These are phyloP conservation scores for Erodium moschatum DNA, from an alignment of 441 rosid species.

Conservation along the genomic window DNA sequence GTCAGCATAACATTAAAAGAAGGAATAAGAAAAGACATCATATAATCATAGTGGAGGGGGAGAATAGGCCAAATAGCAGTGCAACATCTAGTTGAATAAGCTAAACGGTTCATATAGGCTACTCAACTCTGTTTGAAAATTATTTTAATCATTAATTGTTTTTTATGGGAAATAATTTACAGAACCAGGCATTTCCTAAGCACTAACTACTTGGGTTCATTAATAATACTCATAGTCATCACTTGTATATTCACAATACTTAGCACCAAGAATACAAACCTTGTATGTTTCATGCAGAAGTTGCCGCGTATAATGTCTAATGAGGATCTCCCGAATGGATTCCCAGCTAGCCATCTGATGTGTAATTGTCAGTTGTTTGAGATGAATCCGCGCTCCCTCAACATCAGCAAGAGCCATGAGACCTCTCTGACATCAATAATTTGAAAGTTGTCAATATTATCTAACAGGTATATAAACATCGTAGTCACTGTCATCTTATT, in stretches of 20 bases:
- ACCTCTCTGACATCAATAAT: slow-evolving; percentile 55
- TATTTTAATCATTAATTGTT: neutral
- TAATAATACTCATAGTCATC: neutral
- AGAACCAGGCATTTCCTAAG: neutral
- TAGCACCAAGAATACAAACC: slow-evolving; percentile 34
- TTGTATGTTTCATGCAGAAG: slow-evolving; percentile 94
- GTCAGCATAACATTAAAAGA: no score
- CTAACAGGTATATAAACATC: neutral
- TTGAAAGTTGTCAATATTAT: neutral
- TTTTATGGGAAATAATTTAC: neutral
- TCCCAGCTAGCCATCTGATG: slow-evolving; percentile 95
- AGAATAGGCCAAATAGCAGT: no score
- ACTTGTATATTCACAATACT: neutral
- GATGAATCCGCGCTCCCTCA: slow-evolving; percentile 87
- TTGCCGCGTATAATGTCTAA: slow-evolving; percentile 77
- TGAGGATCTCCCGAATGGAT: slow-evolving; percentile 81
- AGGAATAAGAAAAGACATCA: no score
- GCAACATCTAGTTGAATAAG: no score
- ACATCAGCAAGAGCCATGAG: slow-evolving; percentile 96
- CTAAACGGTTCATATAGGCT: neutral
- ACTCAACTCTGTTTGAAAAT: neutral
- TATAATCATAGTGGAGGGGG: no score
- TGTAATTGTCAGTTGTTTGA: slow-evolving; percentile 65
- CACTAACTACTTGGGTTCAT: neutral
- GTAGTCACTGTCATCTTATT: slow-evolving; percentile 9